Base-by-base conservation (phyloP, 352 stramenopile genomes). In the Phytophthora capsici region DNA sequence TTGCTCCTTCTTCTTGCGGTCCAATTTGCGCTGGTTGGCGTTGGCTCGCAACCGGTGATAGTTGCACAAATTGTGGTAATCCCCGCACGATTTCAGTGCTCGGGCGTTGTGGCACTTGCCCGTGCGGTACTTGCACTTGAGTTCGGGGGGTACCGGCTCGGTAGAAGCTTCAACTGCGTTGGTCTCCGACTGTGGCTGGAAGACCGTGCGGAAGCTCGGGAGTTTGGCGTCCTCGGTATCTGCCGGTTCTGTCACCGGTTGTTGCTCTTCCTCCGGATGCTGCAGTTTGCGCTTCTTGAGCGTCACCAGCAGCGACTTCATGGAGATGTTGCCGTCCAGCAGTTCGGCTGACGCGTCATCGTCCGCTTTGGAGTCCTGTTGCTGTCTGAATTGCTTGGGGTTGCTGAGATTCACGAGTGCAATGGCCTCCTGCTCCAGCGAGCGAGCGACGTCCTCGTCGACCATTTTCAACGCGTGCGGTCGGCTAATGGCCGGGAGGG, bases 21-120 rank as follows among this genome's bases (percentile, higher is more conserved):
- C 85, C 10, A 94, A 63, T 52, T 94, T 94, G 37, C 85, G 81
- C 70, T 94, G 85, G 68, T 92, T 94, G 16, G 81, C 85, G 48
- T 94, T 92, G 28, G 85, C 85, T 6, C 83, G 78, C 40, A 92
- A 76, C 34, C 85, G 83, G 61, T 94, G 85, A 63, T 91, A 89
- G 64, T 91, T 90, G 77, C 85, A 94, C 60, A 94, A 57, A 47
- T 92, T 94, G 70, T 91, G 82, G 69, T 92, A 88, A 56, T 90
- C 83, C 26, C 85, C 85, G 36, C 83, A 89, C 19, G 77, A 88
- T 69, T 94, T 94, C 57, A 91, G 76, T 28, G 85, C 85, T 4
- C 85, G 78, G 38, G 64, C 61, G 57, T 94, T 89, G 55, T 74
- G 74, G 67, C 85, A 94, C 56, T 94, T 94, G 22, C 85, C 85